Conservation (phyloP, 176 grass and related monocot genomes). For the Elymus sibiricus region DNA sequence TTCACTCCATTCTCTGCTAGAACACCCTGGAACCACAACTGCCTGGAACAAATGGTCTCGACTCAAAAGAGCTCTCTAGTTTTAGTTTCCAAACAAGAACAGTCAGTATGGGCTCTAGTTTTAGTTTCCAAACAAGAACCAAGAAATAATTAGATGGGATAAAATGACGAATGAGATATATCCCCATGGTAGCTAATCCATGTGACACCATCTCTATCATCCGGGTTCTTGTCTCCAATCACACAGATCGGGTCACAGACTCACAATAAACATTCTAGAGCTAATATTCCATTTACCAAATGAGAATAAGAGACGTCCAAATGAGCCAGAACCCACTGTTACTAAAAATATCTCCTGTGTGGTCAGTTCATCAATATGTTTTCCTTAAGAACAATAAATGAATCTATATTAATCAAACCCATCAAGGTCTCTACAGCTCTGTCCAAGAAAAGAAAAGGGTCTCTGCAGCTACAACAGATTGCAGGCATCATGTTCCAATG, state of each 20-base stretch:
- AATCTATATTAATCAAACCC: slow-evolving; percentile 12
- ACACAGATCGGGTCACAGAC: neutral
- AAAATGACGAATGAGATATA: slow-evolving; percentile 27
- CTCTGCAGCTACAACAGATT: neutral
- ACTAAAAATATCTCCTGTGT: slow-evolving; percentile 3
- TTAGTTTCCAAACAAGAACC: neutral
- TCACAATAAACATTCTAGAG: neutral
- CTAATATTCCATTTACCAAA: slow-evolving; percentile 4
- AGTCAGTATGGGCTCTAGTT: neutral
- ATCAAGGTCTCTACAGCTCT: neutral
- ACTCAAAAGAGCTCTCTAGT: too few species aligned
- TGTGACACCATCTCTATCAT: slow-evolving; percentile 93
- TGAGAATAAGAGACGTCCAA: neutral
- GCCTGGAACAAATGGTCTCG: too few species aligned
- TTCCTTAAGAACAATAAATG: neutral
- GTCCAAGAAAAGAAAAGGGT: too few species aligned
- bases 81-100: too few species aligned
- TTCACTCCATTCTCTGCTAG: too few species aligned
- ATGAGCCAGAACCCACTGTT: neutral
- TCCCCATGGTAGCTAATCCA: slow-evolving; percentile 77
- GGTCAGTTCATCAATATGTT: neutral
- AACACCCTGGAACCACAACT: too few species aligned
- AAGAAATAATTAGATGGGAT: neutral
- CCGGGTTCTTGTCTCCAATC: slow-evolving; percentile 57
- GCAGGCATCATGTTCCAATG: neutral